Evolutionary conservation across 164 flowering plant genomes (phyloP).

Genomic region (Nymphaea thermarum): DNA sequence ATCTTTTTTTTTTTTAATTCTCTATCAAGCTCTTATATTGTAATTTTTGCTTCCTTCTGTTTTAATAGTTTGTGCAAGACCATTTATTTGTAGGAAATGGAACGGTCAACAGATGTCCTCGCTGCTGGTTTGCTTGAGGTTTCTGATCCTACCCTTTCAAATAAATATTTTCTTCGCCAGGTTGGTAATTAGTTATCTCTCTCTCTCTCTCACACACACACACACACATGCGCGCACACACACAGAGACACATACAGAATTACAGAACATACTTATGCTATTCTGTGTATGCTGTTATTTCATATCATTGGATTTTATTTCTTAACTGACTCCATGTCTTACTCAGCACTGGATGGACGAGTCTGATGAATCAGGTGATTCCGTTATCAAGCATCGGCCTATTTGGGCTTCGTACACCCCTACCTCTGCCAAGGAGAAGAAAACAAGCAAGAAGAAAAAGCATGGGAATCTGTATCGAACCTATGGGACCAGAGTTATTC

Average conservation of each 20-base stretch:
- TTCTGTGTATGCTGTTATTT: not conserved
- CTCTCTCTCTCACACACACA: not conserved
- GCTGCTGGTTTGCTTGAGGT: slow-evolving; percentile 97
- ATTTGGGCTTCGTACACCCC: slow-evolving; percentile 65
- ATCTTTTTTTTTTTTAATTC: not conserved
- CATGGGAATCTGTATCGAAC: slow-evolving; percentile 66
- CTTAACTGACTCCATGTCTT: slow-evolving; percentile 11
- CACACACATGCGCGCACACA: not conserved
- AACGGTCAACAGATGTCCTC: slow-evolving; percentile 90
- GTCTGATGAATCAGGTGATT: slow-evolving; percentile 60
- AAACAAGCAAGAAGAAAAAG: slow-evolving; percentile 32
- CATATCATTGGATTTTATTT: not conserved
- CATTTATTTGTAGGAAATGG: slow-evolving; percentile 73
- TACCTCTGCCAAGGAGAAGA: slow-evolving; percentile 40
- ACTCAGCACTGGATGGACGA: slow-evolving; percentile 75
- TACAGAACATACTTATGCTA: too few relatives aligned
- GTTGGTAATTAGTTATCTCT: slow-evolving; percentile 21
- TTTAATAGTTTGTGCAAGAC: not conserved
- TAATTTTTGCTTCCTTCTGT: too few relatives aligned
- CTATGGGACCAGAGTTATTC: slow-evolving; percentile 96
- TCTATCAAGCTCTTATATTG: not conserved
- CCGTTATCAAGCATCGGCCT: slow-evolving; percentile 85
- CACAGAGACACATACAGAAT: not conserved
- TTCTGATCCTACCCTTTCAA: slow-evolving; percentile 83
- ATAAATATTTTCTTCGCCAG: slow-evolving; percentile 86